A percentile compares a stretch with the other conserved stretches of the same genome.
phyloP scores from a whole-genome alignment of 371 early-diverging fungal species.

The Nematocida parisii region DNA sequence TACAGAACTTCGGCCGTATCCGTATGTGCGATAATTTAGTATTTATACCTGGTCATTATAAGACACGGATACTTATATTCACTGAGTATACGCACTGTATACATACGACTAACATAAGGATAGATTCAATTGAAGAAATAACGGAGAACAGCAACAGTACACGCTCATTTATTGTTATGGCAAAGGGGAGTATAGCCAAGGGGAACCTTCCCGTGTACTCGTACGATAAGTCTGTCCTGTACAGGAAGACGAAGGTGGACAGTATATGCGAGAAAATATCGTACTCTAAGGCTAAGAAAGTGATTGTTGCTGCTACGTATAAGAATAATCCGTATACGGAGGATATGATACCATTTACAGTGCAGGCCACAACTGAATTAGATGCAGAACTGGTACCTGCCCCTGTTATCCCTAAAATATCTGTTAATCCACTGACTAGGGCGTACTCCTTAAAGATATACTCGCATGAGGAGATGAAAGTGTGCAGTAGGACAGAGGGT shows the following conservation, averaged over 20 bases:
- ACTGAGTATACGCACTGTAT: conserved; percentile 9
- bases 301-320: conserved; percentile 38
- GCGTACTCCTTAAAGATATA: conserved; percentile 54
- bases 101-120: conserved; percentile 13
- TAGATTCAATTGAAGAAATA: conserved; percentile 39
- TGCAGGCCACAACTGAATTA: conserved; percentile 49
- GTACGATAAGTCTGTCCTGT: conserved; percentile 30
- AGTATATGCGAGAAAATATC: conserved; percentile 19
- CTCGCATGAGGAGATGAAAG: conserved; percentile 39
- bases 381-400: conserved; percentile 29
- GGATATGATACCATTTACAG: conserved; percentile 51
- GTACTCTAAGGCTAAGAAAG: conserved; percentile 10
- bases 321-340: conserved; percentile 42
- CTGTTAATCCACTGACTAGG: conserved; percentile 47
- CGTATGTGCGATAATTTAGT: conserved; percentile 17
- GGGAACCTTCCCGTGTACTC: conserved; percentile 4
- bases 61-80: conserved; percentile 40
- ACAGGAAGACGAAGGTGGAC: conserved; percentile 23
- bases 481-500: neutral
- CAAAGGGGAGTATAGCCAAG: conserved; percentile 37
- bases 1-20: neutral
- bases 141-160: neutral
- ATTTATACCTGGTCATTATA: conserved; percentile 25
- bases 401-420: conserved; percentile 16
- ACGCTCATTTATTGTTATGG: conserved; percentile 21